Evolutionary conservation across 1,139 yeast species (phyloP), one percentile per base, ranked within the genome.

Genomic region (Blastobotrys proliferans): DNA sequence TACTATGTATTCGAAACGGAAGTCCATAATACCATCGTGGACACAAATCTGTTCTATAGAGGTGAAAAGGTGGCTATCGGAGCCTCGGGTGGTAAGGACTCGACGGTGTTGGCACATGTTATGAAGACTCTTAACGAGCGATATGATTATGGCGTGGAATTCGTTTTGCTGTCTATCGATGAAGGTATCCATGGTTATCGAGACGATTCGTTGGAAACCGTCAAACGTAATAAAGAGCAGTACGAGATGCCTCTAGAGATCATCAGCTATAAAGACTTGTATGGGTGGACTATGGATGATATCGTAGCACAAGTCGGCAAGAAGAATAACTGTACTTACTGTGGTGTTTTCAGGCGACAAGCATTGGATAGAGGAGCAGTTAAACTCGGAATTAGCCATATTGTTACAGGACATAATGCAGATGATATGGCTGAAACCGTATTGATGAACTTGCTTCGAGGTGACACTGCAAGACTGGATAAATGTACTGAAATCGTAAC

Each of bases 341-440:
- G 99, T 69, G 99, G 99, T 40, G 98, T 94, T 9, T 78, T 94
- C 48, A 73, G 99, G 62, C 75, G 99, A 54, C 99, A 94, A 63
- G 97, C 98, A 0, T 69, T 94, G 40, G 99, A 94, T 63, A 72
- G 98, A 54, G 98, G 98, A 1, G 97, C 97, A 1, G 82, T 85
- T n/a, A 83, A 81, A 58, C 68, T 92, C 27, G 88, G 82, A 0
- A 88, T 94, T 38, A 72, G 74, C 49, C 99, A 94, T 64, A 94
- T 94, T 29, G 95, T 94, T 1, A 94, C 99, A 0, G 99, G 99
- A 2, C 99, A 94, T 64, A 94, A 94, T 63, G 99, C 99, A 0
- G 99, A 94, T 62, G 99, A 94, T 64, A 84, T 94, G 85, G 99
- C 99, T 0, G 99, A 94, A 61, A 94, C 99, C 0, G 95, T 94